phyloP scores from a whole-genome alignment of 257 asterid species.

The Scutellaria barbata region DNA sequence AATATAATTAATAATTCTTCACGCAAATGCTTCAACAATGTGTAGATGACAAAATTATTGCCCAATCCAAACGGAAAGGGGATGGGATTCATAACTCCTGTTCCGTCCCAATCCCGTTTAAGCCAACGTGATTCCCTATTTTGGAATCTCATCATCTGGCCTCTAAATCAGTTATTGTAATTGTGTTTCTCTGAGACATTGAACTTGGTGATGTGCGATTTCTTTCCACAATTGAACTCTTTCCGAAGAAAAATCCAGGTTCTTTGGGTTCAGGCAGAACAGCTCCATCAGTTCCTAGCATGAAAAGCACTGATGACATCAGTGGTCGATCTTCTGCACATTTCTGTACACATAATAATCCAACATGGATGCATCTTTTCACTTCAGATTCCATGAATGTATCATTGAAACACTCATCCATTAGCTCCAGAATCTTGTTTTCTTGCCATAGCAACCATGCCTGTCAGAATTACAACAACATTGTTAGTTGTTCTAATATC shows the following conservation, averaged over 20 bases:
- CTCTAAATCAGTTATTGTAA: slow-evolving; percentile 38
- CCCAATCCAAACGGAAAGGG: too few species aligned
- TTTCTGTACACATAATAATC: slow-evolving; percentile 46
- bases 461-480: slow-evolving; percentile 28
- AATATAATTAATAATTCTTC: too few species aligned
- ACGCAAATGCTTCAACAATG: too few species aligned
- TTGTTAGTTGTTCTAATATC: background rate
- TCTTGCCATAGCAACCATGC: slow-evolving; percentile 51
- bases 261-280: slow-evolving; percentile 44
- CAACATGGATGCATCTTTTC: slow-evolving; percentile 50
- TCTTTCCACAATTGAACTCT: background rate
- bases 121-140: background rate
- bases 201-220: slow-evolving; percentile 20
- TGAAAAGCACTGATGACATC: slow-evolving; percentile 45
- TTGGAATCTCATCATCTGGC: slow-evolving; percentile 21
- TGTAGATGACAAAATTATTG: too few species aligned
- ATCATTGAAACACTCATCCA: slow-evolving; percentile 36
- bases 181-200: background rate
- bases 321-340: slow-evolving; percentile 40
- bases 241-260: slow-evolving; percentile 48
- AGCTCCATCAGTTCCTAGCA: slow-evolving; percentile 41
- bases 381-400: slow-evolving; percentile 43
- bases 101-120: too few species aligned
- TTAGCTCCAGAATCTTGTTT: slow-evolving; percentile 37
- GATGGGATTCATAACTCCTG: too few species aligned